These are phyloP conservation scores for Naganishia albida DNA, from an alignment of 1,284 basidiomycete species.

Conservation along the genomic window DNA sequence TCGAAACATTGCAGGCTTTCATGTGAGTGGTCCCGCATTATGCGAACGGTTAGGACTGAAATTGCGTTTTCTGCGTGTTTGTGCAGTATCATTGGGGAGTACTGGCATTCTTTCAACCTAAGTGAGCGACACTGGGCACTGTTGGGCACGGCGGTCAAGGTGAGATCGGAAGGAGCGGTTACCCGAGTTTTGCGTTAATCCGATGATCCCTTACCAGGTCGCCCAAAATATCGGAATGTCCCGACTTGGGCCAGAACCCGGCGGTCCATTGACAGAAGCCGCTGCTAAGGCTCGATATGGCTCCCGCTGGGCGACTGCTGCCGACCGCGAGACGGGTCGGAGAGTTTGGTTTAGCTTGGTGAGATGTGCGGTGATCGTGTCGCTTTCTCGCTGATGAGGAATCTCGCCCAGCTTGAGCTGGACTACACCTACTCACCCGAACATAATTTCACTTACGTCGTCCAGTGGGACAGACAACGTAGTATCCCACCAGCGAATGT, in stretches of 20 bases:
- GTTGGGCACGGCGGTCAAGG: conserved; percentile 20
- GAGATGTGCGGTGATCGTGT: neutral
- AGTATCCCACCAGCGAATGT: conserved; percentile 27
- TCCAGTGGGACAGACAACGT: conserved; percentile 12
- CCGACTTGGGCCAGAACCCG: conserved; percentile 19
- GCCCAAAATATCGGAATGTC: conserved; percentile 30
- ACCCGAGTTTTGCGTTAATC: neutral
- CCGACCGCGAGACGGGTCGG: conserved; percentile 19
- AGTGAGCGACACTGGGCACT: conserved; percentile 27
- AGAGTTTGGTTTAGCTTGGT: conserved; percentile 29
- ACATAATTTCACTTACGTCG: conserved; percentile 25
- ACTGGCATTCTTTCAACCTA: conserved; percentile 11
- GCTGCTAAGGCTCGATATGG: conserved; percentile 8
- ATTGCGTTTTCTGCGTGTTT: neutral
- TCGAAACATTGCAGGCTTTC: conserved; percentile 26
- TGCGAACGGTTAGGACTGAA: neutral
- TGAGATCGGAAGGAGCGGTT: neutral
- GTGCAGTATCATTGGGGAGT: conserved; percentile 18
- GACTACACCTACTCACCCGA: conserved; percentile 25
- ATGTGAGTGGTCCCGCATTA: conserved; percentile 3
- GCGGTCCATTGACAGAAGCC: conserved; percentile 1
- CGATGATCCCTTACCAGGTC: neutral
- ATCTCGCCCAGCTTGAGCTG: conserved; percentile 11
- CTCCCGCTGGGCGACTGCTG: conserved; percentile 7
- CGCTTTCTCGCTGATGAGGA: neutral